Conservation (phyloP, 2,329 filamentous ascomycete genomes). For the Aspergillus tamarii region DNA sequence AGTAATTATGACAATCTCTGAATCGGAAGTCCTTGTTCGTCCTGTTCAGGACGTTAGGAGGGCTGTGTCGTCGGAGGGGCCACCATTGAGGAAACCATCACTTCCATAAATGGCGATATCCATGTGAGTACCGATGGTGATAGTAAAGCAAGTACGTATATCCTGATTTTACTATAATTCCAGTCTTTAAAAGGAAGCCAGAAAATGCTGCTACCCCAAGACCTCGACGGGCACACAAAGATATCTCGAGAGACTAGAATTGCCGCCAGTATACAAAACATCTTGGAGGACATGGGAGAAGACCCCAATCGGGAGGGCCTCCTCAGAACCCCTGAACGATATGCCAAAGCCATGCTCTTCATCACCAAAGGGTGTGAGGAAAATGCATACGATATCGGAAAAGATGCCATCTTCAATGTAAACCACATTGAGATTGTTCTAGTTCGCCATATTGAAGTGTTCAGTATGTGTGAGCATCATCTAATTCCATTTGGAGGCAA, state of each 20-base stretch:
- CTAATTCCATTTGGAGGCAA: constrained; percentile 91
- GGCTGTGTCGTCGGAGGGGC: neutral
- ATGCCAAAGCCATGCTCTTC: constrained; percentile 88
- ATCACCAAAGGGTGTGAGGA: constrained; percentile 94
- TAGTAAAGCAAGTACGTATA: neutral
- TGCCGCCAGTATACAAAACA: neutral
- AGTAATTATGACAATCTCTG: neutral
- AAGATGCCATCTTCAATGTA: constrained; percentile 88
- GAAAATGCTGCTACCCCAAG: neutral
- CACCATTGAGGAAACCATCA: neutral
- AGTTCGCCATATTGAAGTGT: constrained; percentile 92
- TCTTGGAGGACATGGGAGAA: constrained; percentile 64
- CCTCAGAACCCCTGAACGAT: constrained; percentile 70
- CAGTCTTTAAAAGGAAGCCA: too few relatives aligned
- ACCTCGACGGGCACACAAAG: neutral
- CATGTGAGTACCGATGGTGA: neutral
- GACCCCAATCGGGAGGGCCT: constrained; percentile 63
- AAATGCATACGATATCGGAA: constrained; percentile 84
- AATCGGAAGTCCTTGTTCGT: neutral
- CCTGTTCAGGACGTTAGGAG: neutral
- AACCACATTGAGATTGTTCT: constrained; percentile 93
- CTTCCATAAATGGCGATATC: neutral
- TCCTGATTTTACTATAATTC: too few relatives aligned
- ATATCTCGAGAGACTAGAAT: neutral
- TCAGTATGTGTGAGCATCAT: constrained; percentile 90